phyloP scores from a whole-genome alignment of 768 basidiomycete genomes.

The Butyriboletus loyo region DNA sequence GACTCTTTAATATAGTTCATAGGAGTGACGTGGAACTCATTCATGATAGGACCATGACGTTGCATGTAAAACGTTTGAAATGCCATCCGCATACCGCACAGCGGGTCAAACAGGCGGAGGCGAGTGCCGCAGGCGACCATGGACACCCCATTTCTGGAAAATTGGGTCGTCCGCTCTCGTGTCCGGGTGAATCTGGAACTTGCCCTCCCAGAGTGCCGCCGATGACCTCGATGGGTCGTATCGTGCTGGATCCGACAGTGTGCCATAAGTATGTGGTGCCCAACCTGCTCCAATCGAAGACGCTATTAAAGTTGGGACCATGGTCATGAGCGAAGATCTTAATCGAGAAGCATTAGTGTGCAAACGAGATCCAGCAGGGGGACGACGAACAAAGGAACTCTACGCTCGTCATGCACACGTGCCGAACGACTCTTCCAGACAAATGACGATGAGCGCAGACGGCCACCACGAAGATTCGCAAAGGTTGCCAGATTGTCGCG shows the following conservation, averaged over 20 bases:
- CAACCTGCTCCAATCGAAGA: slow-evolving; percentile 71
- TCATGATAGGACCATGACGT: slow-evolving; percentile 4
- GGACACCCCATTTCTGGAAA: slow-evolving; percentile 32
- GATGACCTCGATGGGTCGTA: slow-evolving; percentile 78
- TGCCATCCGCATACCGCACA: background rate
- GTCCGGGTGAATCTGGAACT: slow-evolving; percentile 84
- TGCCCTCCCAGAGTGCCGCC: slow-evolving; percentile 81
- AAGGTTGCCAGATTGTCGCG: slow-evolving; percentile 87
- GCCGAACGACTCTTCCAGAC: slow-evolving; percentile 75
- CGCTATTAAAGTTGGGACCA: slow-evolving; percentile 72
- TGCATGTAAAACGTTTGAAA: background rate
- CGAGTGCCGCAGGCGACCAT: slow-evolving; percentile 11
- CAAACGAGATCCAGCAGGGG: slow-evolving; percentile 8
- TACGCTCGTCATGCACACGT: slow-evolving; percentile 49
- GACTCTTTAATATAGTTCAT: slow-evolving; percentile 10
- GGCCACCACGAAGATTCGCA: slow-evolving; percentile 81
- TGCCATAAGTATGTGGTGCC: slow-evolving; percentile 52
- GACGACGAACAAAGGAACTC: slow-evolving; percentile 45
- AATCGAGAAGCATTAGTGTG: slow-evolving; percentile 27
- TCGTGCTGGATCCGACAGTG: slow-evolving; percentile 71
- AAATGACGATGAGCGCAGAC: slow-evolving; percentile 80
- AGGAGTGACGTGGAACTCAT: slow-evolving; percentile 2
- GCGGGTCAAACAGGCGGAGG: slow-evolving; percentile 17
- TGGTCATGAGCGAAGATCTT: slow-evolving; percentile 70
- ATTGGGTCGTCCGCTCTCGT: slow-evolving; percentile 65